Conservation (phyloP, 257 asterid species). For the Solanum dulcamara region DNA sequence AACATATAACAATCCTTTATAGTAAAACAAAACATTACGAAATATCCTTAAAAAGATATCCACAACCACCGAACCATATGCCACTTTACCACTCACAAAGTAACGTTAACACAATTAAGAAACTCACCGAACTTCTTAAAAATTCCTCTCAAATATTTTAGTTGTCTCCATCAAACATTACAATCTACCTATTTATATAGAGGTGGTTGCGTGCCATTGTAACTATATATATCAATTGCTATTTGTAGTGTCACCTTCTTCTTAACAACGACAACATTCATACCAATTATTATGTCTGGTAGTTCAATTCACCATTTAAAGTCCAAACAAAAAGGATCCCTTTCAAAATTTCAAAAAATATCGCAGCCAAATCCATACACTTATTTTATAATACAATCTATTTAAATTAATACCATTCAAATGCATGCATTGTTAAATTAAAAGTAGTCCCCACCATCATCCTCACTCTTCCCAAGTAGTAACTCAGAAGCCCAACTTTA, state of each 20-base stretch:
- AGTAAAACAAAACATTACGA: not conserved
- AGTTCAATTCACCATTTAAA: not conserved
- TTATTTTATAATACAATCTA: not conserved
- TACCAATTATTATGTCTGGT: not conserved
- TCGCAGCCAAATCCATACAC: not conserved
- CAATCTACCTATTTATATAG: not conserved
- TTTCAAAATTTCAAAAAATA: not conserved
- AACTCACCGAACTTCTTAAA: not conserved
- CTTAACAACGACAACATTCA: not conserved
- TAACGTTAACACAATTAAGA: not conserved
- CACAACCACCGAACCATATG: not conserved
- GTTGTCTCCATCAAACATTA: not conserved
- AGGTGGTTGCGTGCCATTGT: not conserved
- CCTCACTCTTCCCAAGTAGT: not conserved
- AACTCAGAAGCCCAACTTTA: not conserved
- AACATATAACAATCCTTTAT: not conserved
- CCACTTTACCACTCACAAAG: not conserved
- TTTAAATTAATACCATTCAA: not conserved
- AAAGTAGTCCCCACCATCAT: constrained; percentile 5
- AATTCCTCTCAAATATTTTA: not conserved
- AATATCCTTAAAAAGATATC: not conserved
- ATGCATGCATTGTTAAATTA: not conserved
- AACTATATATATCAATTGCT: not conserved
- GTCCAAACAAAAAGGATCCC: not conserved
- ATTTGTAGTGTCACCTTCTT: not conserved